These are phyloP conservation scores for Trichomonascaceae sp. DNA, from an alignment of 1,139 yeast species.

Conservation along the genomic window DNA sequence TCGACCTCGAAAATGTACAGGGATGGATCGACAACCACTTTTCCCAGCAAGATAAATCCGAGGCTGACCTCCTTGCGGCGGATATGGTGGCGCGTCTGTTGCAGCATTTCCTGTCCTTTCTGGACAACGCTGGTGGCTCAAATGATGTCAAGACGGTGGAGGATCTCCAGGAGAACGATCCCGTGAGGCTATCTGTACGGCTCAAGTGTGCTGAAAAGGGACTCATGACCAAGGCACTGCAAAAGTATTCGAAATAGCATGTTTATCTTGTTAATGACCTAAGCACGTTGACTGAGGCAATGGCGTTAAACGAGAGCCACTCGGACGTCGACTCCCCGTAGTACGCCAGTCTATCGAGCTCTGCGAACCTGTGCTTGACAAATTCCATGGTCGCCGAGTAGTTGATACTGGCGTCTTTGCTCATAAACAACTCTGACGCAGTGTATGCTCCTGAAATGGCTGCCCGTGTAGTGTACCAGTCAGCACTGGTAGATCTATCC, in stretches of 20 bases:
- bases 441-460: slow-evolving; percentile 60
- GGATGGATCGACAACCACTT: slow-evolving; percentile 5
- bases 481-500: slow-evolving; percentile 70
- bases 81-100: too few relatives aligned
- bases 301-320: slow-evolving; percentile 61
- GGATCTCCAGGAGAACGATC: too few relatives aligned
- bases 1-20: slow-evolving; percentile 13
- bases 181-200: too few relatives aligned
- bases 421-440: slow-evolving; percentile 62
- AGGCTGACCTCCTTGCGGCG: too few relatives aligned
- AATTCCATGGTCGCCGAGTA: slow-evolving; percentile 48
- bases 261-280: too few relatives aligned
- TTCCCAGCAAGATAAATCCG: too few relatives aligned
- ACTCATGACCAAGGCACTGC: too few relatives aligned
- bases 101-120: too few relatives aligned
- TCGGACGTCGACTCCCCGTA: slow-evolving; percentile 54
- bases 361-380: slow-evolving; percentile 48
- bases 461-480: slow-evolving; percentile 85
- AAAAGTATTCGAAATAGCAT: too few relatives aligned
- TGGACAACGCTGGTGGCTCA: too few relatives aligned
- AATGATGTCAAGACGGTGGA: too few relatives aligned
- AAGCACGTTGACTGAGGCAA: slow-evolving; percentile 52
- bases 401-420: slow-evolving; percentile 52
- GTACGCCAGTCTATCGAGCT: slow-evolving; percentile 41
- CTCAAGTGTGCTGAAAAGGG: too few relatives aligned